Evolutionary conservation across 768 basidiomycete species (phyloP), one percentile per base, ranked within the genome.

Genomic region (Russula dissimulans): DNA sequence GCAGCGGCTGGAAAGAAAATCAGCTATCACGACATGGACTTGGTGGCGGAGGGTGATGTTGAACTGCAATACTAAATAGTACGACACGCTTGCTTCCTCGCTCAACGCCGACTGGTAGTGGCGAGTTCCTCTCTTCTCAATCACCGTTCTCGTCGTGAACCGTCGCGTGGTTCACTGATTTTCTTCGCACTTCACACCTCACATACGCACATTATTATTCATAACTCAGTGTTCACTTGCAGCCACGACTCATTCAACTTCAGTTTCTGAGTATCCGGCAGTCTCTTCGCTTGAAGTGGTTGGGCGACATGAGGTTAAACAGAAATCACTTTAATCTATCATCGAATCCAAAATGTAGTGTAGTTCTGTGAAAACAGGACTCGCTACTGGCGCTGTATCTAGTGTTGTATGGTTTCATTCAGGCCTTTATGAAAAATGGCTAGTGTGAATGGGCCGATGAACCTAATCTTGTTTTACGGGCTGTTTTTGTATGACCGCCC

Each of bases 21-120:
- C 57, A 93, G 90, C 74, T 97, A 97, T 70, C 86, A 92, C 70
- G 95, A 97, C 73, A 90, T 97, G 85, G 95, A 97, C 76, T 76
- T 89, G 71, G 90, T 92, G 65, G 89, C 91, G 32, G 89, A 89
- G 78, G 85, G 73, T 42, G 71, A 76, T 58, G 72, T 77, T 52
- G 76, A 75, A 68, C 64, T 76, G 69, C 72, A 70, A 53, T 76
- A 76, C 62, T 77, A 65, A 71, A 42, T 31, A 12, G 8, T 31
- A 12, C 41, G 50, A 49, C 44, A 18, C 34, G 14, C 43, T n/a
- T 54, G 18, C 44, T 31, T 17, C 48, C 8, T 22, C 22, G 15
- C n/a, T 34, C 39, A n/a, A 36, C 41, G 48, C 39, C n/a, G 47
- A 31, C 32, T 31, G 42, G 34, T 36, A 14, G 34, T 50, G 18